Base-by-base conservation (phyloP, 441 rosid species). In the Populus tomentosa region DNA sequence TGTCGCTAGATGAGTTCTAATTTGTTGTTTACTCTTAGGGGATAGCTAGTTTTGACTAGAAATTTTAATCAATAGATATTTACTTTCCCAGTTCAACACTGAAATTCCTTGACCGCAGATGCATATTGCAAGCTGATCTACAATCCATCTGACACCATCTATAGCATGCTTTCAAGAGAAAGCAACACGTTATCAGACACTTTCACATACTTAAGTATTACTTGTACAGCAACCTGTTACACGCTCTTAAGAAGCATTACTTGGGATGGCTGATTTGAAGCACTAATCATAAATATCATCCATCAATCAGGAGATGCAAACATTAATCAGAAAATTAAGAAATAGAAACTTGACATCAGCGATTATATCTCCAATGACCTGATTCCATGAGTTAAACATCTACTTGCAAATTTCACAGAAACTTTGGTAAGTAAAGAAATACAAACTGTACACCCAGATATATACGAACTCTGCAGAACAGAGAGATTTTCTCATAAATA, bases 391-490 rank as follows among this genome's bases (percentile, higher is more conserved):
- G 14, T 18, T 42, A 70, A 46, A 70, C 20, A 3, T 24, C 35
- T 46, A 70, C 30, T 13, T 70, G 73, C 62, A 23, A 24, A 65
- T 21, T 5, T 40, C 62, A 67, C 7, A 7, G 20, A 40, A 33
- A 32, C 16, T 50, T 30, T 21, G 38, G 2, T 6, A 71, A 50
- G 28, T 30, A 67, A 72, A 53, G 14, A 53, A 66, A 5, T 4
- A 21, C 68, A 53, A 53, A 56, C 59, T 73, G 42, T 80, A 79
- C 70, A 77, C 66, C 67, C 53, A 77, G 75, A 69, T 65, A 74
- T 80, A 77, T 63, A 81, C 74, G 72, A 69, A 70, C 73, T 69
- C 65, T 73, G 18, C 70, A 76, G 62, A 77, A 82, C 79, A 85
- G 74, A 46, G 53, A 21, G 36, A 26, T 28, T 75, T 73, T 67